These are phyloP conservation scores for Begonia masoniana DNA, from an alignment of 306 rosid genomes.

Conservation along the genomic window DNA sequence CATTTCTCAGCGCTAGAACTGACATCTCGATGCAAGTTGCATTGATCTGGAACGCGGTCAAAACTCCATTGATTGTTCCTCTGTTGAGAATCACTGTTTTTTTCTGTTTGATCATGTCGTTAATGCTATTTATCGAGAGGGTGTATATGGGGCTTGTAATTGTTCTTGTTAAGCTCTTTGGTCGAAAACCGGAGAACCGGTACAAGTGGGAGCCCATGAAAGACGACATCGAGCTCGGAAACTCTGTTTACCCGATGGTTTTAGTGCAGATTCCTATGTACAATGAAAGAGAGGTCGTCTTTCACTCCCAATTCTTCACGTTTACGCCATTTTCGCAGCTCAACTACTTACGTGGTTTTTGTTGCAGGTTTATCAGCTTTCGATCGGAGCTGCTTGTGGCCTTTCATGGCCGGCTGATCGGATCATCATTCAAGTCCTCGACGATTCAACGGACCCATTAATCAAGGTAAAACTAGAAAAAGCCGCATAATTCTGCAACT, in stretches of 20 bases:
- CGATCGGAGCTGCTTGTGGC: constrained; percentile 82
- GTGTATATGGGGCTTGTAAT: constrained; percentile 62
- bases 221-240: constrained; percentile 67
- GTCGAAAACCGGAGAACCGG: constrained; percentile 56
- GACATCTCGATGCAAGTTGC: constrained; percentile 36
- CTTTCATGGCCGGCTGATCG: constrained; percentile 90
- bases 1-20: constrained; percentile 32
- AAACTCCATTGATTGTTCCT: constrained; percentile 60
- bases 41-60: constrained; percentile 40
- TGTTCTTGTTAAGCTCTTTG: constrained; percentile 33
- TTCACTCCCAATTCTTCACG: not conserved
- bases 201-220: constrained; percentile 71
- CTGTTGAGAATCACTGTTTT: constrained; percentile 33
- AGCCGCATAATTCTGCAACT: not conserved
- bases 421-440: constrained; percentile 69
- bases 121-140: constrained; percentile 63
- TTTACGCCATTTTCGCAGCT: not conserved
- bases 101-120: constrained; percentile 50
- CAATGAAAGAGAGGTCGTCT: constrained; percentile 76
- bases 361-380: constrained; percentile 70
- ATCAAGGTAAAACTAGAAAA: constrained; percentile 38
- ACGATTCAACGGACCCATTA: constrained; percentile 70
- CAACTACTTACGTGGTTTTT: not conserved
- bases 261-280: constrained; percentile 87
- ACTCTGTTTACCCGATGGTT: constrained; percentile 58